Conservation (phyloP, 2,329 filamentous ascomycete genomes). For the Ustilaginoidea virens region DNA sequence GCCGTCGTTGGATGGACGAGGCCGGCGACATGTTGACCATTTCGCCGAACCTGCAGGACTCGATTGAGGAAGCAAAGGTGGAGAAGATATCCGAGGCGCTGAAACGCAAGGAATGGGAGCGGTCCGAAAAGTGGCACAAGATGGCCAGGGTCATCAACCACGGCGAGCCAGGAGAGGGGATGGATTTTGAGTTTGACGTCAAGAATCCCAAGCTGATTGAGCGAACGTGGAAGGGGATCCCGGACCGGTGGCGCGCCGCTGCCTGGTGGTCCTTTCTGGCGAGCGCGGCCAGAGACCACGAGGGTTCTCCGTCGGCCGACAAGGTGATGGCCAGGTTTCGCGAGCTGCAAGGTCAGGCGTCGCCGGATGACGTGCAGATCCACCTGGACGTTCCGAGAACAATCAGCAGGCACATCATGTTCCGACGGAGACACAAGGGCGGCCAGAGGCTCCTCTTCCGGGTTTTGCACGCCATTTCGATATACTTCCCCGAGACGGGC, state of each 20-base stretch:
- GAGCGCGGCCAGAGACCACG: constrained; percentile 52
- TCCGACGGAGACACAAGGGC: constrained; percentile 76
- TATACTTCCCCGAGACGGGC: constrained; percentile 81
- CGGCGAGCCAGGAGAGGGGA: constrained; percentile 41
- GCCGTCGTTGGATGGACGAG: constrained; percentile 46
- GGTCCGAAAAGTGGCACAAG: constrained; percentile 51
- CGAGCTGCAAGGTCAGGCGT: constrained; percentile 55
- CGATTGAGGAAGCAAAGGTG: constrained; percentile 37
- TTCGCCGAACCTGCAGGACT: constrained; percentile 39
- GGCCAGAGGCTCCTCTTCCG: constrained; percentile 86
- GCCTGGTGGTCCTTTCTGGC: constrained; percentile 92
- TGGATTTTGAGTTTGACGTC: constrained; percentile 65
- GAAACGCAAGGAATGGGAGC: constrained; percentile 46
- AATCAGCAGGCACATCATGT: constrained; percentile 95
- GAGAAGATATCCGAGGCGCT: constrained; percentile 37
- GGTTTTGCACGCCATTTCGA: constrained; percentile 77
- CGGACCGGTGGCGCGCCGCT: constrained; percentile 82
- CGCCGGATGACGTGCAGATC: constrained; percentile 88
- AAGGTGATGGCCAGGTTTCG: constrained; percentile 59
- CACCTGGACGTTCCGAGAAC: constrained; percentile 93
- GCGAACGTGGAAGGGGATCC: constrained; percentile 95
- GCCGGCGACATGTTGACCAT: constrained; percentile 52
- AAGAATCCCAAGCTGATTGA: constrained; percentile 74
- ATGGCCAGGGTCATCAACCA: constrained; percentile 44
- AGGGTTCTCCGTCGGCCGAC: constrained; percentile 47